Conservation (phyloP, 2,329 filamentous ascomycete genomes). For the Zymoseptoria crescenta region DNA sequence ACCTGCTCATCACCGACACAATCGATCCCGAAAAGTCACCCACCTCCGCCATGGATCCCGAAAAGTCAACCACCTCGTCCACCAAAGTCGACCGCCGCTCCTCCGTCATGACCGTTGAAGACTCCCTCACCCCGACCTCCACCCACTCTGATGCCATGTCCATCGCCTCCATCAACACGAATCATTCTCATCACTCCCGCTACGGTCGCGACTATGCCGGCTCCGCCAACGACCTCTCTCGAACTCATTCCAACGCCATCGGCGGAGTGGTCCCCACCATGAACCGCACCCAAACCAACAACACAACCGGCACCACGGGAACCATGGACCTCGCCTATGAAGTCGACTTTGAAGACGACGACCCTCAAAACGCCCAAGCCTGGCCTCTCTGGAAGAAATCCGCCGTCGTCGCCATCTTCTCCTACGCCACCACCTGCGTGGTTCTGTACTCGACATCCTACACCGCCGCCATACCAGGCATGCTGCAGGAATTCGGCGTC, state of each 20-base stretch:
- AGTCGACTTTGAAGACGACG: conserved; percentile 60
- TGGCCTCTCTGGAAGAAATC: conserved; percentile 57
- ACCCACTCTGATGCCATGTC: conserved; percentile 15
- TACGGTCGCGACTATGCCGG: conserved; percentile 19
- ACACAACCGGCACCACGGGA: conserved; percentile 16
- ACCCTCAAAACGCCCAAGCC: conserved; percentile 58
- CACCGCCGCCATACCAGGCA: conserved; percentile 61
- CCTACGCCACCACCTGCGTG: conserved; percentile 46
- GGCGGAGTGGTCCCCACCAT: conserved; percentile 21
- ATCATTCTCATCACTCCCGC: conserved; percentile 11
- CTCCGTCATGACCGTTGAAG: conserved; percentile 24
- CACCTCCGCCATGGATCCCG: conserved; percentile 8
- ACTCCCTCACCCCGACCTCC: conserved; percentile 17
- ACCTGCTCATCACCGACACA: background rate
- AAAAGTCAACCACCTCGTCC: conserved; percentile 4
- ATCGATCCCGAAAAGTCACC: too few species aligned
- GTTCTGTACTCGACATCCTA: conserved; percentile 74
- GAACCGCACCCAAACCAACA: conserved; percentile 13
- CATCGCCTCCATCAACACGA: conserved; percentile 17
- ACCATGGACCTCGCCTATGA: conserved; percentile 54
- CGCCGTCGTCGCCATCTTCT: conserved; percentile 48
- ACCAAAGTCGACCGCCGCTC: conserved; percentile 4
- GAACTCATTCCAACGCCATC: conserved; percentile 23
- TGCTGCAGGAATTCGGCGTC: conserved; percentile 56
- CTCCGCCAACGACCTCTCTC: conserved; percentile 21